phyloP scores from a whole-genome alignment of 169 alveolate species.

The Plasmodium blacklocki region DNA sequence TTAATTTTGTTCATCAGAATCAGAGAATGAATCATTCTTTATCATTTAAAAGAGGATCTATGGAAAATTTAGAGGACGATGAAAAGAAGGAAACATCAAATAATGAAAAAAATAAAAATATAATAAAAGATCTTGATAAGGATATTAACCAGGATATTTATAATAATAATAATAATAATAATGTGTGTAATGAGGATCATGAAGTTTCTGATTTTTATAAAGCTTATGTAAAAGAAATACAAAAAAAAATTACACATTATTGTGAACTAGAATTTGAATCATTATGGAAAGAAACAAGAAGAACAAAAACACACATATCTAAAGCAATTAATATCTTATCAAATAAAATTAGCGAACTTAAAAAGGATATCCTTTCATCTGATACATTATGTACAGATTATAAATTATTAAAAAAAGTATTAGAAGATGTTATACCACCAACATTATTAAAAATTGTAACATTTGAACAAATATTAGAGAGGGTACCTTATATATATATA shows the following conservation, averaged over 20 bases:
- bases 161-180: background rate
- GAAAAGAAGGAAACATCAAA: background rate
- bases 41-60: constrained; percentile 14
- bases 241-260: constrained; percentile 79
- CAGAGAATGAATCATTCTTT: constrained; percentile 32
- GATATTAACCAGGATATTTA: background rate
- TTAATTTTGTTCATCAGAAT: constrained; percentile 16
- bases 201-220: constrained; percentile 75
- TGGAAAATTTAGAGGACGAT: background rate
- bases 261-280: constrained; percentile 83
- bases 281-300: constrained; percentile 83
- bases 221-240: constrained; percentile 82
- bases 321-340: constrained; percentile 88
- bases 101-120: background rate
- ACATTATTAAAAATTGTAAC: constrained; percentile 79
- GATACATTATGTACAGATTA: constrained; percentile 83
- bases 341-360: constrained; percentile 84
- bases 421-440: constrained; percentile 79
- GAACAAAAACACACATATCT: constrained; percentile 86
- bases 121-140: constrained; percentile 28
- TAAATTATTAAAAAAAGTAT: constrained; percentile 58
- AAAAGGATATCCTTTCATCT: constrained; percentile 80
- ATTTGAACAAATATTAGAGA: constrained; percentile 79
- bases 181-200: background rate
- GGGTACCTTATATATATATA: constrained; percentile 86